A percentile compares a stretch with the other conserved stretches of the same genome.
These are phyloP conservation scores for Colletotrichum tropicicola DNA, from an alignment of 2,329 filamentous ascomycete genomes.

Conservation along the genomic window DNA sequence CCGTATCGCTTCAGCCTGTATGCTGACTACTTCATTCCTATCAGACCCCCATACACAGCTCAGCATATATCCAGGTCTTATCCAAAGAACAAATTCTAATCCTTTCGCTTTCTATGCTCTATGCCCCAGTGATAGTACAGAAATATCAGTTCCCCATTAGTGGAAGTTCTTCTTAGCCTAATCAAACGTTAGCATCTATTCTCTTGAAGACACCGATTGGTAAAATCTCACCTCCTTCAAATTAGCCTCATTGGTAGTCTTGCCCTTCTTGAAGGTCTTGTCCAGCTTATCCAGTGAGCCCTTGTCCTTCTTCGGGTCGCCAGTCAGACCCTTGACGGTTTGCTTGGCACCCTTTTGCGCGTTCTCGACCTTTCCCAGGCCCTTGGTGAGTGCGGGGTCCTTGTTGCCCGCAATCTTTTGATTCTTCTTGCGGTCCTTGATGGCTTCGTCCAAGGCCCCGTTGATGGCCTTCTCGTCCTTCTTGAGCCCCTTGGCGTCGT, in stretches of 20 bases:
- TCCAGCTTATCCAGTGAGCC: neutral
- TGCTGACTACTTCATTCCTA: too few relatives aligned
- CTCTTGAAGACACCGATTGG: neutral
- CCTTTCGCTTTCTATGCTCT: too few relatives aligned
- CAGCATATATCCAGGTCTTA: too few relatives aligned
- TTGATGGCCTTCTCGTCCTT: conserved; percentile 15
- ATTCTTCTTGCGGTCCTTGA: conserved; percentile 13
- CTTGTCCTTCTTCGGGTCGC: conserved; percentile 16
- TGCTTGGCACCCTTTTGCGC: conserved; percentile 17
- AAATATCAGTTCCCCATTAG: neutral
- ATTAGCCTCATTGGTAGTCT: conserved; percentile 10
- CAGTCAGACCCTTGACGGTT: conserved; percentile 10
- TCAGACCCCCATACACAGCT: too few relatives aligned
- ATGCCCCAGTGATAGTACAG: too few relatives aligned
- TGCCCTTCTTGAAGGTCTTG: conserved; percentile 19
- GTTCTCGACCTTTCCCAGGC: conserved; percentile 12
- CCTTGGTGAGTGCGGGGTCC: conserved; percentile 1
- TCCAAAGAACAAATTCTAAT: too few relatives aligned
- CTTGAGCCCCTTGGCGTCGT: conserved; percentile 7
- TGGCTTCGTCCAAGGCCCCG: conserved; percentile 8
- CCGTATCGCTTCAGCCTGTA: too few relatives aligned
- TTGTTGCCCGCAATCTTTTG: conserved; percentile 22
- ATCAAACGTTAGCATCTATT: neutral
- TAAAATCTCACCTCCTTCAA: conserved; percentile 10
- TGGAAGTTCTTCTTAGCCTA: conserved; percentile 26